phyloP scores from a whole-genome alignment of 306 rosid species.

The Inga oerstediana region DNA sequence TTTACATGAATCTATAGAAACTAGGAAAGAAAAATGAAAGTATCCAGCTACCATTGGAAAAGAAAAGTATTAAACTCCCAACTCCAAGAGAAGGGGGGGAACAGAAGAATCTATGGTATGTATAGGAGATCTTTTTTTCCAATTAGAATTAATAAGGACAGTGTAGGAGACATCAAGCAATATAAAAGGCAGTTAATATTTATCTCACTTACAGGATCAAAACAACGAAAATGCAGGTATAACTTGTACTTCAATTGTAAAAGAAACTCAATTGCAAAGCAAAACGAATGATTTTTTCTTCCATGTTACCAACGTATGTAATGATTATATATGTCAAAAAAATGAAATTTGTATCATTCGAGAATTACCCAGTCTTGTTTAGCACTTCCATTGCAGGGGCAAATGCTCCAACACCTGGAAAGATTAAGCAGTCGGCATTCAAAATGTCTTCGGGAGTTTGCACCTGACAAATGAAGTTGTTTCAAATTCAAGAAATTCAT shows the following conservation, averaged over 20 bases:
- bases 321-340: not conserved
- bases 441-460: slow-evolving; percentile 80
- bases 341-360: not conserved
- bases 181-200: too few species aligned
- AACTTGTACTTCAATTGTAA: not conserved
- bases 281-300: not conserved
- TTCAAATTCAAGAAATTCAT: not conserved
- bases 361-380: slow-evolving; percentile 66
- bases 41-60: slow-evolving; percentile 9
- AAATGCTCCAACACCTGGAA: slow-evolving; percentile 98
- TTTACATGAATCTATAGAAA: slow-evolving; percentile 6
- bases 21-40: not conserved
- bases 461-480: slow-evolving; percentile 49
- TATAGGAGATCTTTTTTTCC: not conserved
- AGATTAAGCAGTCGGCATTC: slow-evolving; percentile 73
- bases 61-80: not conserved
- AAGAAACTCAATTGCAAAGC: slow-evolving; percentile 9
- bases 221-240: not conserved
- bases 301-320: not conserved
- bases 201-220: too few species aligned
- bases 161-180: too few species aligned
- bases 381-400: slow-evolving; percentile 91
- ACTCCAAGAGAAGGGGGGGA: not conserved
- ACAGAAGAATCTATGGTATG: not conserved
- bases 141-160: slow-evolving; percentile 18